These are phyloP conservation scores for Paxillus rubicundulus DNA, from an alignment of 768 basidiomycete species.

Conservation along the genomic window DNA sequence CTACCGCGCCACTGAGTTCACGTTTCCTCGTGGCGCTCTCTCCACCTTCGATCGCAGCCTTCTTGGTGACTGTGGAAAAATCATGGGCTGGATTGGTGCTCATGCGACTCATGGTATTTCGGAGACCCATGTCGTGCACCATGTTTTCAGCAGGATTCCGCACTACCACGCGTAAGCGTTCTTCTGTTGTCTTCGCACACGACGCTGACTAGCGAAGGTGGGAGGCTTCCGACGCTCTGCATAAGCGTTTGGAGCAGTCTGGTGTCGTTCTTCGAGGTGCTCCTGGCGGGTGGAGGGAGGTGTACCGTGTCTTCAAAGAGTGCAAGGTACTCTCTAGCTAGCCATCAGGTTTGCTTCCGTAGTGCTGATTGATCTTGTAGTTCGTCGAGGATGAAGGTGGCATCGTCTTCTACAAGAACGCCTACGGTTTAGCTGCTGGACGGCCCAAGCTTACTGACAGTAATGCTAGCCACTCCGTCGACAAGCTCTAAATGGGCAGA, in stretches of 20 bases:
- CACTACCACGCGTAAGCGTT: slow-evolving; percentile 76
- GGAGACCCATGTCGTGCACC: slow-evolving; percentile 91
- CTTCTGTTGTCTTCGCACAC: background rate
- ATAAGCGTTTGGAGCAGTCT: slow-evolving; percentile 59
- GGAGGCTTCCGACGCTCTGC: slow-evolving; percentile 88
- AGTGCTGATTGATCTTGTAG: slow-evolving; percentile 28
- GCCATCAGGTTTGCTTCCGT: background rate
- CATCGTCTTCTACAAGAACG: slow-evolving; percentile 90
- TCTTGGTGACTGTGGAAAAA: slow-evolving; percentile 70
- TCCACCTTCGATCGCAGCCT: slow-evolving; percentile 85
- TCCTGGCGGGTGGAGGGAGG: slow-evolving; percentile 78
- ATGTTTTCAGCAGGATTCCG: slow-evolving; percentile 92
- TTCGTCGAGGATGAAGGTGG: slow-evolving; percentile 95
- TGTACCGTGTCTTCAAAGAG: slow-evolving; percentile 71
- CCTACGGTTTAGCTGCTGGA: slow-evolving; percentile 69
- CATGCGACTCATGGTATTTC: slow-evolving; percentile 89
- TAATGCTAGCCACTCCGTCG: slow-evolving; percentile 57
- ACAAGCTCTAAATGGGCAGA: slow-evolving; percentile 31
- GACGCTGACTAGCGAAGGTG: slow-evolving; percentile 46
- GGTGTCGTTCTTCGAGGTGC: slow-evolving; percentile 65
- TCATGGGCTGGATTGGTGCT: slow-evolving; percentile 85
- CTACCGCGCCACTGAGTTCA: slow-evolving; percentile 87
- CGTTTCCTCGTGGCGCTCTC: slow-evolving; percentile 91
- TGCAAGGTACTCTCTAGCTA: slow-evolving; percentile 55
- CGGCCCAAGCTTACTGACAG: slow-evolving; percentile 64